Percentiles rank a stretch among this genome's conserved stretches.
Conservation (phyloP, 1,284 basidiomycete genomes). For the Ustilago vetiveriae region DNA sequence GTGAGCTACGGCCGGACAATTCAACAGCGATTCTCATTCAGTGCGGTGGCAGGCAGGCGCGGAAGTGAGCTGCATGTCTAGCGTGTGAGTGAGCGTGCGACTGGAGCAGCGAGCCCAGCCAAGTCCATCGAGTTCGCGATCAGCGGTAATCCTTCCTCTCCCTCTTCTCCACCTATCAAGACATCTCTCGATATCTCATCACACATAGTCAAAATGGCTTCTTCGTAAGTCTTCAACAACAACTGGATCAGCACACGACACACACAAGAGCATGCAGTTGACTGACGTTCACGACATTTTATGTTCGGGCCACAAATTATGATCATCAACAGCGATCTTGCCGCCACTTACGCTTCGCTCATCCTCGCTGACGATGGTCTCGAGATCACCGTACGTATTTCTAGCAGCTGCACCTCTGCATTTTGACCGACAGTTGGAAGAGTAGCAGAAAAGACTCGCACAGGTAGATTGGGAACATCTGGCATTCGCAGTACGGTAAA, state of each 20-base stretch:
- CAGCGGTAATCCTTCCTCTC: conserved; percentile 3
- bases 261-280: conserved; percentile 11
- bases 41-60: no score
- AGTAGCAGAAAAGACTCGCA: background rate
- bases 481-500: background rate
- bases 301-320: background rate
- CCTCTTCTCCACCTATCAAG: conserved; percentile 37
- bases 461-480: background rate
- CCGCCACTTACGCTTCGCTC: conserved; percentile 78
- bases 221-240: conserved; percentile 33
- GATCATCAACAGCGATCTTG: conserved; percentile 55
- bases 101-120: background rate
- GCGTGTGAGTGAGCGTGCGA: background rate
- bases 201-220: conserved; percentile 50
- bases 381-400: conserved; percentile 81
- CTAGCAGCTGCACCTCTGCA: background rate
- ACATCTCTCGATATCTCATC: conserved; percentile 40
- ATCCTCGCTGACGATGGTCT: conserved; percentile 89
- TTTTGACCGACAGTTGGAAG: background rate
- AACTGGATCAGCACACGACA: background rate
- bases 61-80: background rate
- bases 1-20: background rate
- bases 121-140: conserved; percentile 36
- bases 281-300: conserved; percentile 4
- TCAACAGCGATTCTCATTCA: no score